These are phyloP conservation scores for Sugiyamaella valdiviana DNA, from an alignment of 805 yeast genomes.

Conservation along the genomic window DNA sequence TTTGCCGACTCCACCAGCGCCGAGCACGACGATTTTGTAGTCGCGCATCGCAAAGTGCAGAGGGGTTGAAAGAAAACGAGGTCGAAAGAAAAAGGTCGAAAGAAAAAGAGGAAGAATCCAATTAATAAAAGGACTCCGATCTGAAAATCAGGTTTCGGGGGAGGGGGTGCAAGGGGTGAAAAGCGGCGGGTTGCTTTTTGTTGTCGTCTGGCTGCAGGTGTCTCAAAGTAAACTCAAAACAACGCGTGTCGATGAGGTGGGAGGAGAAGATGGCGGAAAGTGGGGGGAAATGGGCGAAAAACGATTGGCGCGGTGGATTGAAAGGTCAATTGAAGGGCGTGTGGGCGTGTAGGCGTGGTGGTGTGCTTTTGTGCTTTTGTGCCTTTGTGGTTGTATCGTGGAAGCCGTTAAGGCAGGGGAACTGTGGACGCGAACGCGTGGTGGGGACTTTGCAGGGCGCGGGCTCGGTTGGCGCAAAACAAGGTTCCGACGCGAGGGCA, in stretches of 20 bases:
- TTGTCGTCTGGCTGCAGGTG: background rate
- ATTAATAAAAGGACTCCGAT: background rate
- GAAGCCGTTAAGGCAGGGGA: no score
- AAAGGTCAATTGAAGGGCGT: no score
- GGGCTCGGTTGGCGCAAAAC: no score
- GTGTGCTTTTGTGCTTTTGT: no score
- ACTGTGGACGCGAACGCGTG: no score
- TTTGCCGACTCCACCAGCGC: conserved; percentile 98
- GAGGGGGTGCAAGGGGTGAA: background rate
- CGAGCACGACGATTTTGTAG: conserved; percentile 83
- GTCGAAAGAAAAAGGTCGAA: background rate
- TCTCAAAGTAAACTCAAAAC: background rate
- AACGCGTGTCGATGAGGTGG: background rate
- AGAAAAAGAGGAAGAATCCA: background rate
- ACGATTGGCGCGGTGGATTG: no score
- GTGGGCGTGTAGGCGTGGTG: no score
- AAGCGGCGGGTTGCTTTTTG: background rate
- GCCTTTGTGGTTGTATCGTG: no score
- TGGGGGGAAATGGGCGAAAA: background rate
- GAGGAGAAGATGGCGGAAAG: background rate
- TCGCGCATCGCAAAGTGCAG: conserved; percentile 38
- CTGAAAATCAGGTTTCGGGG: background rate
- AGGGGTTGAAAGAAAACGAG: background rate
- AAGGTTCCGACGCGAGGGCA: no score
- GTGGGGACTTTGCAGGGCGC: no score